These are phyloP conservation scores for Allium fistulosum DNA, from an alignment of 106 monocot genomes.

Conservation along the genomic window DNA sequence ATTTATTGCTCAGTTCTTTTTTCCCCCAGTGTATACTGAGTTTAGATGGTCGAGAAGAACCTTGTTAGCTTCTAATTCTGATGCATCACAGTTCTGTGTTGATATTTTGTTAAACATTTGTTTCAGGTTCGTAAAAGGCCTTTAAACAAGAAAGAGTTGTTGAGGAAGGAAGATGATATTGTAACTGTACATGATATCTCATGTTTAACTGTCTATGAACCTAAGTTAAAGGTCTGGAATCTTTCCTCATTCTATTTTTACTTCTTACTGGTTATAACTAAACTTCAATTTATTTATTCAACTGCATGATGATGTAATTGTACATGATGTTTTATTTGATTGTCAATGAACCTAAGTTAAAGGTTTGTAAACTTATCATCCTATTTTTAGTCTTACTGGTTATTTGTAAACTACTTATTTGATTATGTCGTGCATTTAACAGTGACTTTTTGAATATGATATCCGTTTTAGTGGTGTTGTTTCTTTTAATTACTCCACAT, in stretches of 20 bases:
- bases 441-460: too few relatives aligned
- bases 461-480: too few relatives aligned
- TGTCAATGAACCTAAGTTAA: slow-evolving; percentile 79
- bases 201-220: slow-evolving; percentile 72
- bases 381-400: background rate
- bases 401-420: background rate
- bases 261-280: too few relatives aligned
- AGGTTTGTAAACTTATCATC: slow-evolving; percentile 33
- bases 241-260: too few relatives aligned
- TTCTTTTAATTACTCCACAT: too few relatives aligned
- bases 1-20: background rate
- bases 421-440: background rate
- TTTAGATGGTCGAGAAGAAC: background rate
- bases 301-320: slow-evolving; percentile 2
- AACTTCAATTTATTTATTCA: too few relatives aligned
- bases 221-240: slow-evolving; percentile 64
- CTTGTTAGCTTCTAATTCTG: background rate
- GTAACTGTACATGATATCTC: slow-evolving; percentile 58
- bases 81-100: background rate
- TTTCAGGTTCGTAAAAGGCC: slow-evolving; percentile 88
- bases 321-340: slow-evolving; percentile 44
- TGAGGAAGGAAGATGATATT: slow-evolving; percentile 84
- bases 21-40: background rate
- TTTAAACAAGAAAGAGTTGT: slow-evolving; percentile 83
- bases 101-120: slow-evolving; percentile 7